Conservation (phyloP, 148 eudicot species). For the Cornus kousa region DNA sequence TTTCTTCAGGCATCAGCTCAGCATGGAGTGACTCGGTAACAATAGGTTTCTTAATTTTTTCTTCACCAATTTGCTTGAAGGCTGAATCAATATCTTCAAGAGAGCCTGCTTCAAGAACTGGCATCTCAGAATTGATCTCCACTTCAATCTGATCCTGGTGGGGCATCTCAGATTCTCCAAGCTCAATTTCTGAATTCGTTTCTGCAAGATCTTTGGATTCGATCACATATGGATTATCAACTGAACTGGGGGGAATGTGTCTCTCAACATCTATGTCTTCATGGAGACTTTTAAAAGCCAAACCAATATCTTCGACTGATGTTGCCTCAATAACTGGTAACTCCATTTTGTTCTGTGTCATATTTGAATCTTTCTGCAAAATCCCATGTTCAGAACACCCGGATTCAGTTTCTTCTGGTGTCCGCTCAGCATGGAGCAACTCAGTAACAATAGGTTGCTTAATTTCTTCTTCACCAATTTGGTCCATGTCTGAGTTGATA, state of each 20-base stretch:
- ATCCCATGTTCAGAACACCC: slow-evolving; percentile 10
- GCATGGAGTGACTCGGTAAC: slow-evolving; percentile 20
- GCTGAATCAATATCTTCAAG: slow-evolving; percentile 27
- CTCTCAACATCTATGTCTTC: background rate
- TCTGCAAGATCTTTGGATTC: background rate
- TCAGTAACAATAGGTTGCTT: slow-evolving; percentile 22
- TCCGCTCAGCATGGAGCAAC: slow-evolving; percentile 17
- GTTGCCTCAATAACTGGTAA: slow-evolving; percentile 23
- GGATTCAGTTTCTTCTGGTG: slow-evolving; percentile 20
- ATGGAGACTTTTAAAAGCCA: slow-evolving; percentile 9
- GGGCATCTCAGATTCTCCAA: slow-evolving; percentile 16
- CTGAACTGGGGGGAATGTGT: too few species aligned
- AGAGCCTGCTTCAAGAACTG: slow-evolving; percentile 29
- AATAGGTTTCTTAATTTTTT: slow-evolving; percentile 22
- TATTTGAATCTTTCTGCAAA: background rate
- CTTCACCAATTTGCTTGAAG: slow-evolving; percentile 24
- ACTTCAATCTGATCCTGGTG: background rate
- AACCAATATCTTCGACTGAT: slow-evolving; percentile 18
- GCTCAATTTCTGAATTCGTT: slow-evolving; percentile 1
- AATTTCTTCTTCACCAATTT: slow-evolving; percentile 25
- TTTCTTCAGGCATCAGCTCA: slow-evolving; percentile 23
- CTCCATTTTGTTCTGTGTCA: slow-evolving; percentile 7
- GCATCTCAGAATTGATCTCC: background rate
- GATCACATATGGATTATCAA: background rate
- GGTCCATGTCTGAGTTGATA: slow-evolving; percentile 25